A percentile compares a stretch with the other conserved stretches of the same genome.
These are phyloP conservation scores for Penicillium rolfsii DNA, from an alignment of 2,329 filamentous ascomycete species.

Conservation along the genomic window DNA sequence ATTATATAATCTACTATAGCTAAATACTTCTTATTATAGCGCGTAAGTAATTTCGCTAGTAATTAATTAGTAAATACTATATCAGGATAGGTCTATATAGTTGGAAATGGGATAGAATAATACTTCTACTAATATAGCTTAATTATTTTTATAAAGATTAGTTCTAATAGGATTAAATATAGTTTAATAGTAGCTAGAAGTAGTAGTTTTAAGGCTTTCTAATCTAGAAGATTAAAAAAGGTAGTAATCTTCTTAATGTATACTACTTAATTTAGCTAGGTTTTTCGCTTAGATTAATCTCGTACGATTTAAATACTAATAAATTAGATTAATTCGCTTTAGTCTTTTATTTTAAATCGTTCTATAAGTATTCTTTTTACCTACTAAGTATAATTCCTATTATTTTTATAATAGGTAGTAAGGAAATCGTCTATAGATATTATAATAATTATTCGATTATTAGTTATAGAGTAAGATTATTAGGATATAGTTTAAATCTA, in stretches of 20 bases:
- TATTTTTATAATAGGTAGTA: not conserved
- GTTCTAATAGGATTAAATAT: too few species aligned
- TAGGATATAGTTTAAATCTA: too few species aligned
- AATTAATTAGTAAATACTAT: not conserved
- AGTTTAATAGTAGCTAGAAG: too few species aligned
- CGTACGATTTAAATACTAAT: not conserved
- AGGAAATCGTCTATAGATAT: not conserved
- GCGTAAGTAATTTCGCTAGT: not conserved
- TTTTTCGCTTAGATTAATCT: not conserved
- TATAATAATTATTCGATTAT: not conserved
- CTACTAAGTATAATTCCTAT: not conserved
- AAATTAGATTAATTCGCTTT: not conserved
- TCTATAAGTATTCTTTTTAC: not conserved
- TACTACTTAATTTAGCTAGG: not conserved
- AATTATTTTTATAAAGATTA: too few species aligned
- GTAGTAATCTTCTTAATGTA: not conserved
- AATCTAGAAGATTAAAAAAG: not conserved
- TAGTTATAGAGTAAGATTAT: not conserved
- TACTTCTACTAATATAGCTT: too few species aligned
- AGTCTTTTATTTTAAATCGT: not conserved
- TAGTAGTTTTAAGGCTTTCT: too few species aligned
- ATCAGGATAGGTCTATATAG: not conserved
- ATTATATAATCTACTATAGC: not conserved
- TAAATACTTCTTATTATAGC: not conserved
- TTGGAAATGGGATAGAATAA: not conserved